Evolutionary conservation across 352 stramenopile genomes (phyloP), one percentile per base, ranked within the genome.

Genomic region (Phytophthora megakarya): DNA sequence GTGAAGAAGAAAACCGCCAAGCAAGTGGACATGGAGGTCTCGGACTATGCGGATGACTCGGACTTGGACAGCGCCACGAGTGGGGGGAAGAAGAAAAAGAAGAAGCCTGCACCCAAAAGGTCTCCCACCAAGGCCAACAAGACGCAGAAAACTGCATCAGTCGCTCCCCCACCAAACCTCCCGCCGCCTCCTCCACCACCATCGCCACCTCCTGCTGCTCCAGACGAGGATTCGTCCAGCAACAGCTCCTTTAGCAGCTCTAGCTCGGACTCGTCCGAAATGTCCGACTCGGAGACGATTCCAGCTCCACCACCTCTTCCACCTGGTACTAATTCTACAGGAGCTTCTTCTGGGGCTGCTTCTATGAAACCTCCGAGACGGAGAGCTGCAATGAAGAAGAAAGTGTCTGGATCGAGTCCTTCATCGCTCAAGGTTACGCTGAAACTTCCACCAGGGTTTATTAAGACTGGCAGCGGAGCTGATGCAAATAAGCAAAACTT

Each of bases 391-490:
- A 53, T 59, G n/a, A 73, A 70, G 22, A 73, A 77, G 45, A 72
- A 76, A 48, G 50, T 52, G 33, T 22, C 43, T 44, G 65, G 60
- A 62, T 63, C 46, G 18, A 75, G 35, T 22, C 60, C 72, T 5
- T 73, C 74, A 33, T 86, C 80, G 15, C 57, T 86, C 9, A 85
- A 84, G 42, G 77, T 86, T 22, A 88, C 73, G 22, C 46, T 88
- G 22, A 86, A 88, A 63, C 75, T 88, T 2, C 78, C 78, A 12
- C 76, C 76, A 6, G 76, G 76, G 5, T 88, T 88, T 56, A 73
- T 73, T 45, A 75, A 72, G 37, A 78, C 35, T 37, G 47, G 43
- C 59, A 45, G 38, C 18, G 3, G 53, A 11, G 22, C 12, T 39
- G 1, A 69, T 23, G 33, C 48, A 40, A 16, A 56, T 11, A 81